Percentiles rank a stretch among this genome's conserved stretches.
phyloP scores from a whole-genome alignment of 148 eudicot genomes.

The Fallopia convolvulus region DNA sequence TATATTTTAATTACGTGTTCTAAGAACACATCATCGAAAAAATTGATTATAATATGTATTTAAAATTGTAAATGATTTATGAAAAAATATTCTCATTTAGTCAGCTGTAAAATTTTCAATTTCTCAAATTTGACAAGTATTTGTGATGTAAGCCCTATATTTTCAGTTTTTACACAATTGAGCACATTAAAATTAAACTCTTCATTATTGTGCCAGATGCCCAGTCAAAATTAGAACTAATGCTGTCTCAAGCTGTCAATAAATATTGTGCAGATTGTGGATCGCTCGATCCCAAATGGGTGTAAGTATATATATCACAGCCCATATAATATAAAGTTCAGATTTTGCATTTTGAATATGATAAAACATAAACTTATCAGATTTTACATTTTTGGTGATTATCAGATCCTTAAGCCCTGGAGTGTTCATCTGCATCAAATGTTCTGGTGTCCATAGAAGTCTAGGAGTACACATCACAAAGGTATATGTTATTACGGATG shows the following conservation, averaged over 20 bases:
- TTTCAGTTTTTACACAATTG: neutral
- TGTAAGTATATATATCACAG: slow-evolving; percentile 46
- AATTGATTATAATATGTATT: neutral
- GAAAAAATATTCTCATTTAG: too few relatives aligned
- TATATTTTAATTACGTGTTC: too few relatives aligned
- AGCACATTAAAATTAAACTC: neutral
- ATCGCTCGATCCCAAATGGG: slow-evolving; percentile 91
- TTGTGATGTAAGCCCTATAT: neutral
- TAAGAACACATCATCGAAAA: too few relatives aligned
- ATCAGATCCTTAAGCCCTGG: slow-evolving; percentile 74
- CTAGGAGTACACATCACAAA: slow-evolving; percentile 93
- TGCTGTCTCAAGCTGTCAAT: slow-evolving; percentile 47
- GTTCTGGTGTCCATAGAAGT: slow-evolving; percentile 97
- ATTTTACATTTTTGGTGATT: neutral
- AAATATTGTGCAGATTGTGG: slow-evolving; percentile 91
- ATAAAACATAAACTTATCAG: neutral
- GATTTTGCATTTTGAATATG: neutral
- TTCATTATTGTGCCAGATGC: slow-evolving; percentile 2
- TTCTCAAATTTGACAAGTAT: neutral
- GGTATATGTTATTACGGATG: slow-evolving; percentile 26
- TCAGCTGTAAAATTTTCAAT: neutral
- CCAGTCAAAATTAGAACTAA: slow-evolving; percentile 37
- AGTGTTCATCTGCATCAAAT: slow-evolving; percentile 88
- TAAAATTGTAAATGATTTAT: neutral
- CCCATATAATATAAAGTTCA: neutral